These are phyloP conservation scores for Coemansia sp. DNA, from an alignment of 371 early-diverging fungal species.

Conservation along the genomic window DNA sequence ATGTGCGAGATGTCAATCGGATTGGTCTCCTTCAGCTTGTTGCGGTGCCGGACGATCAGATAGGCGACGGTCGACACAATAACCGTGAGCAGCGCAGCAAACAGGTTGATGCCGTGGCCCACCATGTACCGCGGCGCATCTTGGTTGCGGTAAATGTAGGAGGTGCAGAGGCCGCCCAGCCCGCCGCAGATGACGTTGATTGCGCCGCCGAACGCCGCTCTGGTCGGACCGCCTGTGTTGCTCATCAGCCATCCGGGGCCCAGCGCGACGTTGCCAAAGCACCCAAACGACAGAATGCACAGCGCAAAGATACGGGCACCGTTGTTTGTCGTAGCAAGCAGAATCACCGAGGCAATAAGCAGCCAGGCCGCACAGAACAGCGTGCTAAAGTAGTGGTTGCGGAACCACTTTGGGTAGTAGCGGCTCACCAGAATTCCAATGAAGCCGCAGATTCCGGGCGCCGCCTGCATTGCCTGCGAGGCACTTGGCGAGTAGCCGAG, in stretches of 20 bases:
- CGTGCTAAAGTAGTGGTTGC: constrained; percentile 35
- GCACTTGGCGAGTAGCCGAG: constrained; percentile 58
- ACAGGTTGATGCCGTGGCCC: constrained; percentile 42
- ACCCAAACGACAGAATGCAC: constrained; percentile 38
- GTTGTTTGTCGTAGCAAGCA: constrained; percentile 38
- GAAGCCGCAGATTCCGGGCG: constrained; percentile 40
- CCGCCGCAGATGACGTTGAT: constrained; percentile 58
- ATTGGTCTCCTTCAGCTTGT: constrained; percentile 30
- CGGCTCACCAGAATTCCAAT: constrained; percentile 30
- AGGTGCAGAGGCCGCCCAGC: constrained; percentile 63
- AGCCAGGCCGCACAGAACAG: constrained; percentile 40
- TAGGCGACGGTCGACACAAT: constrained; percentile 20
- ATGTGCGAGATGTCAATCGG: constrained; percentile 34
- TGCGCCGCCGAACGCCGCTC: constrained; percentile 34
- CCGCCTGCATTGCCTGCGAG: constrained; percentile 47
- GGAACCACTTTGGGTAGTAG: constrained; percentile 25
- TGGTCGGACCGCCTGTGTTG: constrained; percentile 45
- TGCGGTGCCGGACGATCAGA: constrained; percentile 19
- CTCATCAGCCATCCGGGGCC: constrained; percentile 46
- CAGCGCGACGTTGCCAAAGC: constrained; percentile 36
- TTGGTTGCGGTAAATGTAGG: constrained; percentile 60
- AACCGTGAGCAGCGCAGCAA: constrained; percentile 22
- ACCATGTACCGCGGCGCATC: constrained; percentile 59
- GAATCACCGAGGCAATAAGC: constrained; percentile 24
- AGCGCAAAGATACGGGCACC: constrained; percentile 44